Evolutionary conservation across 2,329 filamentous ascomycete genomes (phyloP).

Genomic region (Nemania diffusa): DNA sequence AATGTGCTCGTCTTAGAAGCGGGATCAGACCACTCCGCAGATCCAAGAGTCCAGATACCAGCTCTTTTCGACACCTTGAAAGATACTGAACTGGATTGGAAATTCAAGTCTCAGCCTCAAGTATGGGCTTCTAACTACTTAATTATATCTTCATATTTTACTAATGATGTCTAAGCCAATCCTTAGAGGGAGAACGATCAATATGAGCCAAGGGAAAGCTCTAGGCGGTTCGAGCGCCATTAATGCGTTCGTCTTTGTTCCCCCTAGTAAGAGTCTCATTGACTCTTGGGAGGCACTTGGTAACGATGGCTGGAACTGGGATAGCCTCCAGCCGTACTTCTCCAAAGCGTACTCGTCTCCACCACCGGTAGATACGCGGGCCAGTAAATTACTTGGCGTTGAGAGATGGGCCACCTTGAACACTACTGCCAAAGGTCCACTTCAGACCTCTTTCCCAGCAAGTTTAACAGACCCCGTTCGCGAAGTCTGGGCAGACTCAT

Average conservation of each 20-base stretch:
- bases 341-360: constrained; percentile 24
- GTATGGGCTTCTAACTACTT: constrained; percentile 18
- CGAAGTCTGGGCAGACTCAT: too few species aligned
- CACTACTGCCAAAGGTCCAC: not conserved
- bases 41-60: constrained; percentile 33
- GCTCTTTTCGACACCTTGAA: constrained; percentile 23
- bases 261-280: constrained; percentile 39
- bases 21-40: constrained; percentile 27
- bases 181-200: constrained; percentile 14
- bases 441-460: not conserved
- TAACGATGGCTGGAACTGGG: constrained; percentile 45
- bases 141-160: too few species aligned
- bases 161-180: not conserved
- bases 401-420: not conserved
- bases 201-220: constrained; percentile 37
- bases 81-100: constrained; percentile 30
- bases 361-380: too few species aligned
- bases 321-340: constrained; percentile 1
- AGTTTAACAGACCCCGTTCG: not conserved
- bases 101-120: constrained; percentile 28
- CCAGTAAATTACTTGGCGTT: too few species aligned
- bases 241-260: constrained; percentile 44
- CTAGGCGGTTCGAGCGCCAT: constrained; percentile 48
- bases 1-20: constrained; percentile 38
- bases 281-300: constrained; percentile 46